Conservation (phyloP, 768 basidiomycete genomes). For the Harrya chromipes region DNA sequence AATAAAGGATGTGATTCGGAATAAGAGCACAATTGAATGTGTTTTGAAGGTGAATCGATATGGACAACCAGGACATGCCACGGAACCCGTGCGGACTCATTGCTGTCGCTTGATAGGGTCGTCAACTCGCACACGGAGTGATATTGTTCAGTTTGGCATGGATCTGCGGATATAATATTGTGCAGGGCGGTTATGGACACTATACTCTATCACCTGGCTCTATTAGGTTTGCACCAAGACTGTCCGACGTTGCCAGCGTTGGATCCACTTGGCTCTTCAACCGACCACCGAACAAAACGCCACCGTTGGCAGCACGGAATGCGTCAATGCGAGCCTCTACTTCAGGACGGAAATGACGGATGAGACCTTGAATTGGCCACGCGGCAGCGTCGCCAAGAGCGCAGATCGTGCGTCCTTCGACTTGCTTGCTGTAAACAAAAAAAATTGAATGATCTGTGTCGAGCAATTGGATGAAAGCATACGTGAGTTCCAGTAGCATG, state of each 20-base stretch:
- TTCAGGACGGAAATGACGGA: slow-evolving; percentile 96
- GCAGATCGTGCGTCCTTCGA: slow-evolving; percentile 96
- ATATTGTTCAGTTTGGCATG: neutral
- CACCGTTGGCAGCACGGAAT: slow-evolving; percentile 72
- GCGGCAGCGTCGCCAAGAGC: slow-evolving; percentile 97
- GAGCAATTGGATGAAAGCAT: slow-evolving; percentile 24
- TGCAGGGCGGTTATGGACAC: slow-evolving; percentile 1
- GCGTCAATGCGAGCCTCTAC: slow-evolving; percentile 84
- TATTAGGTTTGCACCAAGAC: slow-evolving; percentile 53
- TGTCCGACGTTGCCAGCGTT: slow-evolving; percentile 71
- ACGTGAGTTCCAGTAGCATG: slow-evolving; percentile 96
- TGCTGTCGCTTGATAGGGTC: too few relatives aligned
- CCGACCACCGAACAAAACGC: slow-evolving; percentile 85
- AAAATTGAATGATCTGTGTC: neutral
- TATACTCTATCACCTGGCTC: slow-evolving; percentile 38
- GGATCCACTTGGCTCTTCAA: slow-evolving; percentile 66
- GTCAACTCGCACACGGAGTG: neutral
- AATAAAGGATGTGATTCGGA: too few relatives aligned
- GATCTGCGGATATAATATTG: slow-evolving; percentile 7
- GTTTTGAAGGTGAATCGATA: too few relatives aligned
- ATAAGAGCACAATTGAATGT: too few relatives aligned
- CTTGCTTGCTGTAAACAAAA: slow-evolving; percentile 69
- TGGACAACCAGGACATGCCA: too few relatives aligned
- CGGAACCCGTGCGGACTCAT: too few relatives aligned
- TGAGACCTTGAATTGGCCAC: slow-evolving; percentile 97